Evolutionary conservation across 495 filamentous ascomycete species (phyloP).

Genomic region (Trichocladium uniseriatum): DNA sequence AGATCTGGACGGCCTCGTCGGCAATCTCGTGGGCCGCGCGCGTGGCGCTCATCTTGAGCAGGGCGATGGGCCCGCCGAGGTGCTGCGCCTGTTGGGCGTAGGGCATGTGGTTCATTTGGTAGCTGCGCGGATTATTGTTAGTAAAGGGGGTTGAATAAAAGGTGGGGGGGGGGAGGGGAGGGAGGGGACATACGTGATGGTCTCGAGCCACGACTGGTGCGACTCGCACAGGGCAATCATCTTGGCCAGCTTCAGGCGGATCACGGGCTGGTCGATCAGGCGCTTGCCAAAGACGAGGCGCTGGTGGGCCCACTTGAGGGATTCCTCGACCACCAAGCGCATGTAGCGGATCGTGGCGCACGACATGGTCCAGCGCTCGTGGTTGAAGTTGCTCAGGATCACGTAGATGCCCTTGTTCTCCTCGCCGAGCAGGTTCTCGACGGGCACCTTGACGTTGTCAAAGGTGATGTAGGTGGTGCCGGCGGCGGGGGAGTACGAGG

Average conservation of each 20-base stretch:
- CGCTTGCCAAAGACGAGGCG: slow-evolving; percentile 78
- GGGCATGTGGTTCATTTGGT: slow-evolving; percentile 82
- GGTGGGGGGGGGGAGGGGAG: neutral
- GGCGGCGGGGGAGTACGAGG: slow-evolving; percentile 69
- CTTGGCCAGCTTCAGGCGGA: slow-evolving; percentile 78
- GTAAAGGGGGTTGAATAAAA: neutral
- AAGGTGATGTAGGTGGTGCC: slow-evolving; percentile 76
- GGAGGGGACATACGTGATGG: slow-evolving; percentile 44
- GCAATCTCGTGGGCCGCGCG: slow-evolving; percentile 72
- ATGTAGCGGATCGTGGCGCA: slow-evolving; percentile 54
- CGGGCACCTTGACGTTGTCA: slow-evolving; percentile 79
- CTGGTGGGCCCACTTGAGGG: slow-evolving; percentile 83
- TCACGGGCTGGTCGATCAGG: slow-evolving; percentile 75
- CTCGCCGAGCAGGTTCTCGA: slow-evolving; percentile 67
- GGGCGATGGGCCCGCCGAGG: slow-evolving; percentile 71
- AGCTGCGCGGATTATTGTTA: slow-evolving; percentile 26
- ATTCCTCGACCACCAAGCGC: slow-evolving; percentile 70
- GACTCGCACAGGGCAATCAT: slow-evolving; percentile 79
- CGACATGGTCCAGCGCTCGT: slow-evolving; percentile 65
- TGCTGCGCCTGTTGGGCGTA: slow-evolving; percentile 68
- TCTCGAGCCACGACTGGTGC: slow-evolving; percentile 79
- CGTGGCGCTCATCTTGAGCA: slow-evolving; percentile 72
- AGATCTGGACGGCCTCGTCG: slow-evolving; percentile 77
- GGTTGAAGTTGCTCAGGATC: slow-evolving; percentile 84
- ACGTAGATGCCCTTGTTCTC: slow-evolving; percentile 84